These are phyloP conservation scores for Hyaloscypha hepaticicola DNA, from an alignment of 495 filamentous ascomycete genomes.

Conservation along the genomic window DNA sequence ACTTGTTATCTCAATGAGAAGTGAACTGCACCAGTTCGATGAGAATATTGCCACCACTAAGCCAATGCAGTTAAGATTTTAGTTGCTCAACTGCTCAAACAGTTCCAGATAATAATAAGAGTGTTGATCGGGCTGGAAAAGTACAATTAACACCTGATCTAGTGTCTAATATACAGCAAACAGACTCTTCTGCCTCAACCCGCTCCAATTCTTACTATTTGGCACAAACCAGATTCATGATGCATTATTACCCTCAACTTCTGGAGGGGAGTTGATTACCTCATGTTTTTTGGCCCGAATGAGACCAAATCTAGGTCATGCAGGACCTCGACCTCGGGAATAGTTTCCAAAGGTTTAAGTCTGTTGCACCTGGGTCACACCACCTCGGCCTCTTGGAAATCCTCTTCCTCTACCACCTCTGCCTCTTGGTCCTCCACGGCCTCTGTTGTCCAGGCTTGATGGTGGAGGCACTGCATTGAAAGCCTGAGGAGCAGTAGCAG, in stretches of 20 bases:
- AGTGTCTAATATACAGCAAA: conserved; percentile 11
- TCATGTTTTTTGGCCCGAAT: neutral
- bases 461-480: conserved; percentile 83
- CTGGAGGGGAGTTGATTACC: neutral
- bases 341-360: conserved; percentile 7
- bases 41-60: too few relatives aligned
- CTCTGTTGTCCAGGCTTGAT: conserved; percentile 54
- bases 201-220: neutral
- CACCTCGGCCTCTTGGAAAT: conserved; percentile 23
- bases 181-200: neutral
- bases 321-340: conserved; percentile 11
- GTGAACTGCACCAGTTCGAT: too few relatives aligned
- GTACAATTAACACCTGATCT: conserved; percentile 3
- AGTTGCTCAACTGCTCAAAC: too few relatives aligned
- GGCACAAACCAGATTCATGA: conserved; percentile 2
- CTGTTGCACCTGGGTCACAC: conserved; percentile 11
- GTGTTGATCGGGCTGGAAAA: neutral
- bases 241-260: neutral
- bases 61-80: too few relatives aligned
- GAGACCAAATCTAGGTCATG: neutral
- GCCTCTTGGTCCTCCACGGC: conserved; percentile 44
- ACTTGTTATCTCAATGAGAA: too few relatives aligned
- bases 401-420: conserved; percentile 25
- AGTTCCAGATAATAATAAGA: too few relatives aligned
- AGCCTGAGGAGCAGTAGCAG: conserved; percentile 48